phyloP scores from a whole-genome alignment of 2,329 filamentous ascomycete species.

The Fusarium annulatum region DNA sequence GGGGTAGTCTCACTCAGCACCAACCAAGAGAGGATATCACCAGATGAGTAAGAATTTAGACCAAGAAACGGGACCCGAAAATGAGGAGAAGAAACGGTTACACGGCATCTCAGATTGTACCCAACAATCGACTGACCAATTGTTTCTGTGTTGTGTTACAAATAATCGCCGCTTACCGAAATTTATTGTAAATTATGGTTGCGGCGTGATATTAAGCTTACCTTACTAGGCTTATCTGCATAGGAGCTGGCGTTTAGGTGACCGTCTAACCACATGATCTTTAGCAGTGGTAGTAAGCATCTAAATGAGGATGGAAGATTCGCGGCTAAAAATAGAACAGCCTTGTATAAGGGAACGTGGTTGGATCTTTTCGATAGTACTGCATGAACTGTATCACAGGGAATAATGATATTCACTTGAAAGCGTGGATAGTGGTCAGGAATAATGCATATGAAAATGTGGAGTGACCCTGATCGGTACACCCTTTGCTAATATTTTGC shows the following conservation, averaged over 20 bases:
- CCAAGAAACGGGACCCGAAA: background rate
- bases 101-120: background rate
- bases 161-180: background rate
- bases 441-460: background rate
- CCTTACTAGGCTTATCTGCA: no score
- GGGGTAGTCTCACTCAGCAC: background rate
- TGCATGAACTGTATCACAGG: background rate
- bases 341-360: background rate
- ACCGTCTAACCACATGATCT: background rate
- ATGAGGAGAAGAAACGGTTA: background rate
- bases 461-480: no score
- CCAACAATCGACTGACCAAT: background rate
- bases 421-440: background rate
- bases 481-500: rapidly evolving
- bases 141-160: rapidly evolving
- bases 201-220: background rate
- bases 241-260: rapidly evolving
- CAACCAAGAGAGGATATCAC: background rate
- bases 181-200: background rate
- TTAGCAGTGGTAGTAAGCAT: background rate
- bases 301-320: no score
- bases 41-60: slow-evolving; percentile 1
- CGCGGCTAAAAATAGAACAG: background rate
- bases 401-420: rapidly evolving
- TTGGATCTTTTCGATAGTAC: background rate